Evolutionary conservation across 2,329 filamentous ascomycete genomes (phyloP).

Genomic region (Sclerotinia glacialis): DNA sequence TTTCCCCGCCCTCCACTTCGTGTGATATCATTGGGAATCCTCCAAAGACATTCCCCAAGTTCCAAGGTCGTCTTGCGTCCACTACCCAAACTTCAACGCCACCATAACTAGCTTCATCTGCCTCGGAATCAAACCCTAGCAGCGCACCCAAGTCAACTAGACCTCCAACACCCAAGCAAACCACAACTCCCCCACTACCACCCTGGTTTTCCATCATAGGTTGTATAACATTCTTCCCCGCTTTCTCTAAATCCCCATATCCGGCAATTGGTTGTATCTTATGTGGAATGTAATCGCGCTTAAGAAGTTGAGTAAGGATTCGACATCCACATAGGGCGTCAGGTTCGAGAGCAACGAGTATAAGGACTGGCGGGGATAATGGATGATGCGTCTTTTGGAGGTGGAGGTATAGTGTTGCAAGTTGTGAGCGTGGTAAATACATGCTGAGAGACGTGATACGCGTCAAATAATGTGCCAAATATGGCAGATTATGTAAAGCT

Average conservation of each 20-base stretch:
- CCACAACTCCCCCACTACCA: slow-evolving; percentile 81
- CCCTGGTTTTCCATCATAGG: slow-evolving; percentile 85
- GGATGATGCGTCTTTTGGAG: slow-evolving; percentile 83
- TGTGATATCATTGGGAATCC: slow-evolving; percentile 55
- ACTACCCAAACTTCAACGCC: slow-evolving; percentile 96
- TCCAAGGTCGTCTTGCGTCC: slow-evolving; percentile 90
- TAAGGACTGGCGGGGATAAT: slow-evolving; percentile 84
- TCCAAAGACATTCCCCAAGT: slow-evolving; percentile 88
- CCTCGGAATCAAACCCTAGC: slow-evolving; percentile 69
- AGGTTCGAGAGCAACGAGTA: slow-evolving; percentile 90
- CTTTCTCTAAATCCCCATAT: slow-evolving; percentile 82
- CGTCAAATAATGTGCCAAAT: slow-evolving; percentile 25
- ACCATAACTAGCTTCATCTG: slow-evolving; percentile 64
- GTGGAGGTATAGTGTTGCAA: slow-evolving; percentile 88
- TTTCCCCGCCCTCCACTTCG: slow-evolving; percentile 45
- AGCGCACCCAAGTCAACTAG: slow-evolving; percentile 82
- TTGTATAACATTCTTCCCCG: slow-evolving; percentile 72
- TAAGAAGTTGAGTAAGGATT: slow-evolving; percentile 88
- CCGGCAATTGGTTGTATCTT: slow-evolving; percentile 95
- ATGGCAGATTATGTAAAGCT: slow-evolving; percentile 3
- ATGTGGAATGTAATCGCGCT: slow-evolving; percentile 95
- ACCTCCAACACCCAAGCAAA: slow-evolving; percentile 90
- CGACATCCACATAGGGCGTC: slow-evolving; percentile 94
- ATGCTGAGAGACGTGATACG: slow-evolving; percentile 49
- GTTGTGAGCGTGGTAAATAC: slow-evolving; percentile 89